Percentiles rank a stretch among this genome's conserved stretches.
Conservation (phyloP, 2,329 filamentous ascomycete species). For the Torrubiellomyces zombiae region DNA sequence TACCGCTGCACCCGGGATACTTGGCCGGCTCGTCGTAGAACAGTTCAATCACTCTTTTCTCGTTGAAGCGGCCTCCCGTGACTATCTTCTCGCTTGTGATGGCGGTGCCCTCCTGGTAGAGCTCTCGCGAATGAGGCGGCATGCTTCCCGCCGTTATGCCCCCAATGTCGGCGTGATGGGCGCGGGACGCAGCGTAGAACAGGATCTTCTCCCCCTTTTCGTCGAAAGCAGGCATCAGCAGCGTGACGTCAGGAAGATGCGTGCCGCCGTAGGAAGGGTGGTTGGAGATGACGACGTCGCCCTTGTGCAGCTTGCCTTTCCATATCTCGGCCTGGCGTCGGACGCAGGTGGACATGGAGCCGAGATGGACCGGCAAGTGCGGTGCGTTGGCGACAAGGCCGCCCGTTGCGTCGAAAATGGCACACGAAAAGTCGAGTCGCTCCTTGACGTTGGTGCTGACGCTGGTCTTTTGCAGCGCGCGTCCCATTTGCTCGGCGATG, state of each 20-base stretch:
- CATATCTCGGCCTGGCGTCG: slow-evolving; percentile 64
- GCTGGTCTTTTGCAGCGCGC: slow-evolving; percentile 63
- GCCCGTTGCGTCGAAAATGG: slow-evolving; percentile 59
- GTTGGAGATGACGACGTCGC: slow-evolving; percentile 71
- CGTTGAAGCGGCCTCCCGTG: slow-evolving; percentile 60
- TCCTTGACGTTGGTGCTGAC: slow-evolving; percentile 74
- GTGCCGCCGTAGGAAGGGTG: slow-evolving; percentile 74
- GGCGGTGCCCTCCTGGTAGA: slow-evolving; percentile 46
- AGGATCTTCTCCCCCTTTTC: slow-evolving; percentile 48
- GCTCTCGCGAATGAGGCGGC: slow-evolving; percentile 54
- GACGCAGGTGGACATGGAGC: slow-evolving; percentile 71
- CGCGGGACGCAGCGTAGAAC: slow-evolving; percentile 67
- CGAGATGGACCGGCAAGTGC: slow-evolving; percentile 65
- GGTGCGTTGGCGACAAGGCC: slow-evolving; percentile 66
- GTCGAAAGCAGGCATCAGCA: slow-evolving; percentile 64
- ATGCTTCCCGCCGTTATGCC: slow-evolving; percentile 68
- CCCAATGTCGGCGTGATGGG: slow-evolving; percentile 74
- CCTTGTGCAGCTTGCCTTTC: slow-evolving; percentile 58
- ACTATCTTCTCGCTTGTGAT: slow-evolving; percentile 55
- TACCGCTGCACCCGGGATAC: slow-evolving; percentile 61
- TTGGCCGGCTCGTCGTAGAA: slow-evolving; percentile 58
- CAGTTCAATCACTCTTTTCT: slow-evolving; percentile 56
- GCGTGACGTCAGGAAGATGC: slow-evolving; percentile 67
- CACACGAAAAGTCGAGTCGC: slow-evolving; percentile 67
- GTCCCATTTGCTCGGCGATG: slow-evolving; percentile 72